Evolutionary conservation across 139 green algal species (phyloP).

Genomic region (Chlamydomonas applanata): DNA sequence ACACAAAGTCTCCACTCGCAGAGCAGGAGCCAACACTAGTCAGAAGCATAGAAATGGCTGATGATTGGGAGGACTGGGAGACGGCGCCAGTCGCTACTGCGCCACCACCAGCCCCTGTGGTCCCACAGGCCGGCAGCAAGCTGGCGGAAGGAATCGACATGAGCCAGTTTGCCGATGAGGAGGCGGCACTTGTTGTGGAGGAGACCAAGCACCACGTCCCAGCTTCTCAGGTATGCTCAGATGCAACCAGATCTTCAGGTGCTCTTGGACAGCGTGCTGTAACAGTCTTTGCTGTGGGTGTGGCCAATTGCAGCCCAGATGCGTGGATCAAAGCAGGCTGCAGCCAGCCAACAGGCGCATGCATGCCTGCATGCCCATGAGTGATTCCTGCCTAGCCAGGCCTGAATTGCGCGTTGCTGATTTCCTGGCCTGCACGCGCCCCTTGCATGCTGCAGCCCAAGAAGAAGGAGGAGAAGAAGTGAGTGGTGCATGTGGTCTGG

Average conservation of each 20-base stretch:
- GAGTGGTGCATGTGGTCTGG: too few species aligned
- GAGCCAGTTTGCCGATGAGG: constrained; percentile 55
- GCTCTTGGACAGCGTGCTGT: too few species aligned
- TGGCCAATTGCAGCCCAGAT: too few species aligned
- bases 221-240: constrained; percentile 9
- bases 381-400: neutral
- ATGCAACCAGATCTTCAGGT: neutral
- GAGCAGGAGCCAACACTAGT: too few species aligned
- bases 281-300: too few species aligned
- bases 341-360: too few species aligned
- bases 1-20: too few species aligned
- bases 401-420: neutral
- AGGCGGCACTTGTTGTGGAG: constrained; percentile 11
- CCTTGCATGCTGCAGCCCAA: constrained; percentile 39
- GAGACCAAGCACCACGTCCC: constrained; percentile 24
- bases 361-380: too few species aligned
- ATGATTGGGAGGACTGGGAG: constrained; percentile 56
- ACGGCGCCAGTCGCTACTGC: constrained; percentile 21
- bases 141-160: constrained; percentile 10
- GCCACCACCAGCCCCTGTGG: constrained; percentile 10
- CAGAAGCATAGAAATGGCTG: constrained; percentile 33
- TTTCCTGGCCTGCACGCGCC: neutral
- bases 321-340: neutral
- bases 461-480: constrained; percentile 62
- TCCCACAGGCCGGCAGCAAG: neutral